These are phyloP conservation scores for Rhizopogon roseolus DNA, from an alignment of 768 basidiomycete genomes.

Conservation along the genomic window DNA sequence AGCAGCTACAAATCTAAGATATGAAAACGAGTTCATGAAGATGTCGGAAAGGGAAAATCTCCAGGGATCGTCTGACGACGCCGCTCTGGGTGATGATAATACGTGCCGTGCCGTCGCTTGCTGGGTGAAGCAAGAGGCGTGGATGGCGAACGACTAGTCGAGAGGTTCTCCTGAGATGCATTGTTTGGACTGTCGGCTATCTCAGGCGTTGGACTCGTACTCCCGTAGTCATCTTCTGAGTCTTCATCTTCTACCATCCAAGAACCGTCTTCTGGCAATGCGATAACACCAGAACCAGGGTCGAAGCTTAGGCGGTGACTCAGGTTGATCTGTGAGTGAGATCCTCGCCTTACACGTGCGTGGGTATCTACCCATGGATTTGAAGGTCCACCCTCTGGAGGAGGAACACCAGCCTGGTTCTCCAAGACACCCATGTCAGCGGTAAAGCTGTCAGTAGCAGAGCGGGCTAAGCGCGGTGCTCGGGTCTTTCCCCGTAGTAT, in stretches of 20 bases:
- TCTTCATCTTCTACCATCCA: slow-evolving; percentile 58
- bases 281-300: slow-evolving; percentile 83
- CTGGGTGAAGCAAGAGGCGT: slow-evolving; percentile 33
- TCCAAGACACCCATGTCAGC: slow-evolving; percentile 5
- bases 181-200: slow-evolving; percentile 12
- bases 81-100: slow-evolving; percentile 83
- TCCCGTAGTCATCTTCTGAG: slow-evolving; percentile 40
- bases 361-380: slow-evolving; percentile 63
- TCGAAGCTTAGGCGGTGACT: slow-evolving; percentile 77
- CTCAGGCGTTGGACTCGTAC: slow-evolving; percentile 14
- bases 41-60: slow-evolving; percentile 36
- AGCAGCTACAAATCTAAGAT: neutral
- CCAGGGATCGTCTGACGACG: slow-evolving; percentile 51
- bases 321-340: slow-evolving; percentile 23
- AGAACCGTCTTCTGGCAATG: slow-evolving; percentile 66
- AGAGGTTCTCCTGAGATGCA: slow-evolving; percentile 21
- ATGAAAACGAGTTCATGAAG: slow-evolving; percentile 5
- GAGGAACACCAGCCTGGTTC: neutral
- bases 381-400: slow-evolving; percentile 22
- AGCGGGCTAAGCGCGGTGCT: slow-evolving; percentile 6
- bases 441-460: slow-evolving; percentile 3
- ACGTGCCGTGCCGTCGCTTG: slow-evolving; percentile 65
- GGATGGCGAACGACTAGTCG: slow-evolving; percentile 7
- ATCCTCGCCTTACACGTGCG: slow-evolving; percentile 15
- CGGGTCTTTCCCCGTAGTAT: slow-evolving; percentile 34